phyloP scores from a whole-genome alignment of 116 monocot species.

The Iris pallida region DNA sequence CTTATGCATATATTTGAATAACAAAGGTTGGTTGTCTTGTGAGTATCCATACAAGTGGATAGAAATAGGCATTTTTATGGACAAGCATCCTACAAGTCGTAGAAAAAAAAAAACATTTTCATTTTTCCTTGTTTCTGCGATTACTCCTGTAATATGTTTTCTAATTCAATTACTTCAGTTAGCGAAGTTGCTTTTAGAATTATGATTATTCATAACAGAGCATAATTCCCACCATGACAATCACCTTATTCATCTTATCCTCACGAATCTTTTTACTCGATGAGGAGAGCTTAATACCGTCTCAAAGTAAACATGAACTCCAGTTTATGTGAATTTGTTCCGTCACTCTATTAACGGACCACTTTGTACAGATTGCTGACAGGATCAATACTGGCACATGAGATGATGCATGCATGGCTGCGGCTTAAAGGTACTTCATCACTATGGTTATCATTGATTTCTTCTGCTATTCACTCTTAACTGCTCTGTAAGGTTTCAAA shows the following conservation, averaged over 20 bases:
- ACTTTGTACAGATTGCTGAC: constrained; percentile 54
- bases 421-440: constrained; percentile 63
- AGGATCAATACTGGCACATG: constrained; percentile 84
- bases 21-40: too few species aligned
- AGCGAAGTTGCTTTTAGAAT: too few species aligned
- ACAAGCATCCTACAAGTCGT: too few species aligned
- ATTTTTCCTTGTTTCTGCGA: constrained; percentile 3
- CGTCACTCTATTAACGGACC: background rate
- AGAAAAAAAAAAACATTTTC: background rate
- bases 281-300: too few species aligned
- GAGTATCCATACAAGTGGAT: too few species aligned
- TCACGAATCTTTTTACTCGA: background rate
- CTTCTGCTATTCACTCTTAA: background rate
- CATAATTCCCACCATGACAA: too few species aligned
- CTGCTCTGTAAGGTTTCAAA: too few species aligned
- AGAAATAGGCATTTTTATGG: too few species aligned
- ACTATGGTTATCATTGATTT: background rate
- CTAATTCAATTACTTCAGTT: too few species aligned
- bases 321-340: constrained; percentile 10
- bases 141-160: too few species aligned
- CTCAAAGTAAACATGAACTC: constrained; percentile 4
- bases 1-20: too few species aligned
- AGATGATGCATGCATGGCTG: constrained; percentile 99
- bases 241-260: background rate
- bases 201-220: too few species aligned